phyloP scores from a whole-genome alignment of 2,329 filamentous ascomycete genomes.

The Seiridium cupressi region DNA sequence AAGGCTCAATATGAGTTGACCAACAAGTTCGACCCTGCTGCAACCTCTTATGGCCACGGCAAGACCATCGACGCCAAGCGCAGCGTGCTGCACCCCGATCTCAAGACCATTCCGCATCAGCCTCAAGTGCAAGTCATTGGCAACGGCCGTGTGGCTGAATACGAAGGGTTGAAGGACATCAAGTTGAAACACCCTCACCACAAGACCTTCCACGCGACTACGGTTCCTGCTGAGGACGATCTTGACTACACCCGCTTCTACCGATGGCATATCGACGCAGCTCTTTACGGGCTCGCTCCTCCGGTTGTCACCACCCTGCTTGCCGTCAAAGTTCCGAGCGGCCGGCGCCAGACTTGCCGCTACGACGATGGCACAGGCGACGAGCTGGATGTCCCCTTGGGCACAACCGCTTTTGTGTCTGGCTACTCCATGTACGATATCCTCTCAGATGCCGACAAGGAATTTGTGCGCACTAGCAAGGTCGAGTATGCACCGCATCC shows the following conservation, averaged over 20 bases:
- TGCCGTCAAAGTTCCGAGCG: conserved; percentile 69
- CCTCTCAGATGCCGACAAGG: conserved; percentile 63
- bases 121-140: conserved; percentile 80
- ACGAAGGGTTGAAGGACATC: conserved; percentile 69
- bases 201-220: conserved; percentile 68
- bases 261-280: conserved; percentile 79
- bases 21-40: conserved; percentile 67
- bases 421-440: conserved; percentile 69
- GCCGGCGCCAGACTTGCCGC: conserved; percentile 62
- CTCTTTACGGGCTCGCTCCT: conserved; percentile 72
- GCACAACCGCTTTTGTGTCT: conserved; percentile 74
- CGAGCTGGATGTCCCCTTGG: conserved; percentile 65
- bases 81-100: conserved; percentile 71
- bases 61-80: conserved; percentile 66
- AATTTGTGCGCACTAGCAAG: conserved; percentile 63
- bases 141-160: conserved; percentile 67
- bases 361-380: conserved; percentile 73
- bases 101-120: conserved; percentile 78
- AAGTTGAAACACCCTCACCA: conserved; percentile 74
- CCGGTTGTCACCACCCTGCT: conserved; percentile 71
- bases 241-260: conserved; percentile 60
- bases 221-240: conserved; percentile 54
- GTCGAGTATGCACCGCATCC: conserved; percentile 78
- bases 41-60: conserved; percentile 70
- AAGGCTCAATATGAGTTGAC: conserved; percentile 74